Evolutionary conservation across 306 rosid species (phyloP).

Genomic region (Carpinus viminea): DNA sequence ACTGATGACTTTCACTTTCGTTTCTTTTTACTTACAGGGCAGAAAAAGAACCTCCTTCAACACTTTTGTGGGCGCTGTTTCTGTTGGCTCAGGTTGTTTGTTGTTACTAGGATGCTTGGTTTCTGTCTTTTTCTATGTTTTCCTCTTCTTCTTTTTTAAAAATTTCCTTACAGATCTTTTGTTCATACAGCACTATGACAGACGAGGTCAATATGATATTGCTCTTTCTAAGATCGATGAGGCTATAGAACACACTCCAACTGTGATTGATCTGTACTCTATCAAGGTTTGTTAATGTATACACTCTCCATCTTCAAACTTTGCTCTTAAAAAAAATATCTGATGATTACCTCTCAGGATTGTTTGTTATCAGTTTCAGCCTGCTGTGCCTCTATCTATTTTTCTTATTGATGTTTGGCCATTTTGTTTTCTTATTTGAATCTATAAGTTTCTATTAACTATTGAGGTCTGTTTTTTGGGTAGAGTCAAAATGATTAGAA

Average conservation of each 20-base stretch:
- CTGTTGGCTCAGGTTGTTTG: constrained; percentile 85
- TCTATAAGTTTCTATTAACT: not conserved
- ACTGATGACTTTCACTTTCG: constrained; percentile 13
- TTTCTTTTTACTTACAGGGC: constrained; percentile 44
- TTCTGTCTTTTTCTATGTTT: constrained; percentile 2
- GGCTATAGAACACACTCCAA: constrained; percentile 91
- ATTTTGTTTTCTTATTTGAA: not conserved
- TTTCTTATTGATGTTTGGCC: not conserved
- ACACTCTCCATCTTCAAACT: constrained; percentile 8
- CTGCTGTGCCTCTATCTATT: not conserved
- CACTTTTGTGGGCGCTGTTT: constrained; percentile 92
- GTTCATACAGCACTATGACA: constrained; percentile 89
- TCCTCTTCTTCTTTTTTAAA: not conserved
- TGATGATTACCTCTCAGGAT: constrained; percentile 5
- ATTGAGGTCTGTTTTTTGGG: not conserved
- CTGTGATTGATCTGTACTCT: constrained; percentile 95
- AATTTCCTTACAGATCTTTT: constrained; percentile 23
- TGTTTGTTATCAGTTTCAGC: not conserved
- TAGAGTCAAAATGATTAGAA: not conserved
- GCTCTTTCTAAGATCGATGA: constrained; percentile 82
- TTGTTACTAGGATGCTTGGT: constrained; percentile 9
- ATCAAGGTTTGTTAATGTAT: constrained; percentile 63
- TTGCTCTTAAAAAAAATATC: constrained; percentile 13
- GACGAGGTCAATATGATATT: constrained; percentile 72
- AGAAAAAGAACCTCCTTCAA: constrained; percentile 90